These are phyloP conservation scores for Fonsecaea multimorphosa DNA, from an alignment of 2,329 filamentous ascomycete species.

Conservation along the genomic window DNA sequence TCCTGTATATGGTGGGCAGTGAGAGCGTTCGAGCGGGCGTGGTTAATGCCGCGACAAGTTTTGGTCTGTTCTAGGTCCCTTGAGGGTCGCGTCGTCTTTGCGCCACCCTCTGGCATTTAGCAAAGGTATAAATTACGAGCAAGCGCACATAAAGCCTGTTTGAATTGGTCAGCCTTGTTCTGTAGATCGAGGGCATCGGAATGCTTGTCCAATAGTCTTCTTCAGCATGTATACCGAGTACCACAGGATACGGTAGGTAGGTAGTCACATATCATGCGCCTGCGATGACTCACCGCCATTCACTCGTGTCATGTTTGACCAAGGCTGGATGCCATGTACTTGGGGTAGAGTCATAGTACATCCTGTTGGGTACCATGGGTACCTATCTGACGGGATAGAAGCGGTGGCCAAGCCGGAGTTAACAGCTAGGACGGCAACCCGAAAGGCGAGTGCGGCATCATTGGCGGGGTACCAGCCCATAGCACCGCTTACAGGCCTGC, in stretches of 20 bases:
- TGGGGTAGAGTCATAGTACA: neutral
- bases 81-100: neutral
- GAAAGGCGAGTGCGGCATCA: neutral
- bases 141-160: neutral
- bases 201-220: neutral
- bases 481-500: no score
- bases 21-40: constrained; percentile 29
- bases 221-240: neutral
- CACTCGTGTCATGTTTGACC: neutral
- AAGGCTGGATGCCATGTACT: neutral
- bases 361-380: neutral
- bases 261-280: neutral
- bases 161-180: neutral
- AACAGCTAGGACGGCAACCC: neutral
- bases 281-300: neutral
- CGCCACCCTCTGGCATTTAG: neutral
- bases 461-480: constrained; percentile 5
- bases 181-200: neutral
- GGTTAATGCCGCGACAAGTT: neutral
- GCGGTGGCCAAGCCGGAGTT: constrained; percentile 4
- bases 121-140: neutral
- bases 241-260: neutral
- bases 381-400: neutral
- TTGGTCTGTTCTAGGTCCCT: neutral
- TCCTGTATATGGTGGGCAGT: constrained; percentile 10